phyloP scores from a whole-genome alignment of 148 eudicot species.

The Vaccinium myrtillus region DNA sequence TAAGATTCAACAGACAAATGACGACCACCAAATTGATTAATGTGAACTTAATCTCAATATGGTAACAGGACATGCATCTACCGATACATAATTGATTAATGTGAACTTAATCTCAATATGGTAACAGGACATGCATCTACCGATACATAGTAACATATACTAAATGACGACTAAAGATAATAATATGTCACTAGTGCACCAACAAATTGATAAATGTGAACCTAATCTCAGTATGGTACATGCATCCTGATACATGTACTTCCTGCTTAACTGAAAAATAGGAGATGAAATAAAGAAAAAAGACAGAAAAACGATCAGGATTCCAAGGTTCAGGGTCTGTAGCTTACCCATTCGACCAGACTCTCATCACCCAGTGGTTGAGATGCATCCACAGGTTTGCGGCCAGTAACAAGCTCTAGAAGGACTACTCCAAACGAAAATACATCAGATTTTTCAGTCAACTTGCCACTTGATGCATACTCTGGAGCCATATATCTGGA shows the following conservation, averaged over 20 bases:
- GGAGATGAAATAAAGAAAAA: neutral
- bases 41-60: neutral
- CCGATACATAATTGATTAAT: neutral
- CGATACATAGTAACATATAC: too few species aligned
- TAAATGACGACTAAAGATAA: neutral
- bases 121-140: neutral
- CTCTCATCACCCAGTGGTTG: slow-evolving; percentile 93
- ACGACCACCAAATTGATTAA: neutral
- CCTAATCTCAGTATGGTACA: neutral
- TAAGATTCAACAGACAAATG: neutral
- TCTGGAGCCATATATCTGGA: slow-evolving; percentile 97
- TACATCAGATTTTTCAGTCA: slow-evolving; percentile 95
- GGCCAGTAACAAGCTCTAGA: slow-evolving; percentile 87
- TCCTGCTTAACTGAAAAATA: neutral
- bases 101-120: neutral
- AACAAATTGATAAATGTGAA: neutral
- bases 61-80: neutral
- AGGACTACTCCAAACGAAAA: slow-evolving; percentile 94
- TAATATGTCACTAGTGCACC: neutral
- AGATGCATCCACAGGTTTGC: slow-evolving; percentile 84
- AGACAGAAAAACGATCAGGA: neutral
- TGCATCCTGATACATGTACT: neutral
- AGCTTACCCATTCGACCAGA: slow-evolving; percentile 97
- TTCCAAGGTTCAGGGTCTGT: neutral
- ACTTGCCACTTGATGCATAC: slow-evolving; percentile 90